Conservation (phyloP, 2,329 filamentous ascomycete genomes). For the Fusarium odoratissimum region DNA sequence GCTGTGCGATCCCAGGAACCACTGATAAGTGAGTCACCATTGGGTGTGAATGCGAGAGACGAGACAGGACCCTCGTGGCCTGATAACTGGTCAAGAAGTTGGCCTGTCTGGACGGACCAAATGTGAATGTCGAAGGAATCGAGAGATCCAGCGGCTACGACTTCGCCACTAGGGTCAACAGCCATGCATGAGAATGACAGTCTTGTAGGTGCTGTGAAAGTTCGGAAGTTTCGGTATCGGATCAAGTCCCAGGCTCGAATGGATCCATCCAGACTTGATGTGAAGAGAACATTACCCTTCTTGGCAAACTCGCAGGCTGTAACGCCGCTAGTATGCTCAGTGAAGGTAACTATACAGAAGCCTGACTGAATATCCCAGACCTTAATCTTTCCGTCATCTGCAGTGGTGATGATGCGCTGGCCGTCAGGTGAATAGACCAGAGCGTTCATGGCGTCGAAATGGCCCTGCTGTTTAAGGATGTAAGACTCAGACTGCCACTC, state of each 20-base stretch:
- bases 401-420: slow-evolving; percentile 89
- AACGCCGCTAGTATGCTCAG: slow-evolving; percentile 93
- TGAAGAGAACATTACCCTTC: slow-evolving; percentile 95
- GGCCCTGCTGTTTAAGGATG: slow-evolving; percentile 96
- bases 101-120: slow-evolving; percentile 98
- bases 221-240: slow-evolving; percentile 95
- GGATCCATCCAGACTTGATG: slow-evolving; percentile 92
- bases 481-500: slow-evolving; percentile 99
- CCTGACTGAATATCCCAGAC: slow-evolving; percentile 97
- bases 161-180: slow-evolving; percentile 96
- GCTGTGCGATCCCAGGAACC: slow-evolving; percentile 98
- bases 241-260: slow-evolving; percentile 96
- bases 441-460: slow-evolving; percentile 95
- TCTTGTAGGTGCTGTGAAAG: slow-evolving; percentile 92
- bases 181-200: slow-evolving; percentile 94
- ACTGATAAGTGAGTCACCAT: slow-evolving; percentile 84
- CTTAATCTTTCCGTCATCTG: slow-evolving; percentile 98
- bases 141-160: slow-evolving; percentile 92
- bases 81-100: slow-evolving; percentile 88
- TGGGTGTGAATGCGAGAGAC: slow-evolving; percentile 86
- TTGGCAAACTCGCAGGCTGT: slow-evolving; percentile 96
- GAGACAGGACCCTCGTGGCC: slow-evolving; percentile 96
- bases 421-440: slow-evolving; percentile 94
- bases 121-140: slow-evolving; percentile 98
- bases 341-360: slow-evolving; percentile 98